Base-by-base conservation (phyloP, 2,329 filamentous ascomycete genomes). In the Neoscytalidium dimidiatum region DNA sequence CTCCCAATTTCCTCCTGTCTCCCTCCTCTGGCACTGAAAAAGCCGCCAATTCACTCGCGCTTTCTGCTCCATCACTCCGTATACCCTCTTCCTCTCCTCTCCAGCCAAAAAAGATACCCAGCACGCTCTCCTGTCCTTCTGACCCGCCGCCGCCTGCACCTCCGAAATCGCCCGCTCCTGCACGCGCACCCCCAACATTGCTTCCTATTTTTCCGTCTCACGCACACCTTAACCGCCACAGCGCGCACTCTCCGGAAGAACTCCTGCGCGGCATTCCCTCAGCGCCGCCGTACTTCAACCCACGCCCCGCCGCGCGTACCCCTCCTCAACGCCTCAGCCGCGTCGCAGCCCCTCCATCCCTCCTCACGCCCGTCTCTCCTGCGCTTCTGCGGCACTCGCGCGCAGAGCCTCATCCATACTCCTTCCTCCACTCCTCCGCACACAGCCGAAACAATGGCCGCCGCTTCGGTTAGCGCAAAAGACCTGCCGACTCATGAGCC, bases 1-100 rank as follows among this genome's bases (percentile, higher is more conserved):
- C 53, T 58, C 53, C 53, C 53, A 58, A 58, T 58, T 44, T 58
- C 53, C 53, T 58, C 53, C 53, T 58, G 53, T 58, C 53, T 44
- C 53, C 35, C 11, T 43, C 53, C 53, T 26, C 53, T 31, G 35
- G 35, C 38, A 43, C 35, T 58, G 23, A 58, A 58, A 43, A 58
- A n/a, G 35, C 53, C 53, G 17, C 23, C 53, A 6, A 13, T 29
- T 19, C 53, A 11, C 53, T 13, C 35, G 23, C 23, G 19, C 35
- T 29, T 29, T 19, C 35, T 43, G 6, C 33, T 57, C 35, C 35
- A 29, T 28, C 53, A 5, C 23, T 19, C 53, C 23, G 35, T 58
- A 29, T 58, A 43, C 44, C 57, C 57, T 48, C 57, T 9, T 26
- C 57, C 41, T 5, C 14, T 19, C 29, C 28, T 35, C 49, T 33